These are phyloP conservation scores for Mrakia gelida DNA, from an alignment of 768 basidiomycete species.

Conservation along the genomic window DNA sequence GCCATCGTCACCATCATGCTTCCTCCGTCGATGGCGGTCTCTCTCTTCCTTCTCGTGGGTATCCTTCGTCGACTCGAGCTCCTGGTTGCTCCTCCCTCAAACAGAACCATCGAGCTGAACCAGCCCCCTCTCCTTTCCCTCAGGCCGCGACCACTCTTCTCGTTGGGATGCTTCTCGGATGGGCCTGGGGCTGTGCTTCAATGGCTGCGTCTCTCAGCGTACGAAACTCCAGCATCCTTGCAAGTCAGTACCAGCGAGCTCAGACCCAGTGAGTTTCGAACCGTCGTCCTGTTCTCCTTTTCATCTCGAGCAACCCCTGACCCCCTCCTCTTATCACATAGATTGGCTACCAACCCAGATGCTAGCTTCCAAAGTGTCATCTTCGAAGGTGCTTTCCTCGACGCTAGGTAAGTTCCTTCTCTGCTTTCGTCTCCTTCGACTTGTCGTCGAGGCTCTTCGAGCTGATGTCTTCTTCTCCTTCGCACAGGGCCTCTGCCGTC, in stretches of 20 bases:
- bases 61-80: not conserved
- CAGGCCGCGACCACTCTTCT: constrained; percentile 50
- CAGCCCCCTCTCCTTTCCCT: not conserved
- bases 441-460: not conserved
- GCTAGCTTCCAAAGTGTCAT: constrained; percentile 47
- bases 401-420: constrained; percentile 39
- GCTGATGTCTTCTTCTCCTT: not conserved
- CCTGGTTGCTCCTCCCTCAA: not conserved
- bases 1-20: constrained; percentile 44
- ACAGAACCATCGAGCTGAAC: not conserved
- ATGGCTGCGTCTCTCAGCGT: constrained; percentile 54
- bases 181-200: constrained; percentile 55
- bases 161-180: constrained; percentile 53
- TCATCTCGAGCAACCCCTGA: not conserved
- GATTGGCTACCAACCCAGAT: constrained; percentile 41
- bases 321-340: not conserved
- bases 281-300: not conserved
- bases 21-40: constrained; percentile 53
- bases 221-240: constrained; percentile 38
- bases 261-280: constrained; percentile 36
- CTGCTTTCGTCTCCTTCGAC: not conserved
- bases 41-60: constrained; percentile 53
- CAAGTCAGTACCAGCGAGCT: constrained; percentile 33
- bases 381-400: constrained; percentile 55
- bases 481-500: constrained; percentile 42